These are phyloP conservation scores for Clonostachys chloroleuca DNA, from an alignment of 2,329 filamentous ascomycete species.

Conservation along the genomic window DNA sequence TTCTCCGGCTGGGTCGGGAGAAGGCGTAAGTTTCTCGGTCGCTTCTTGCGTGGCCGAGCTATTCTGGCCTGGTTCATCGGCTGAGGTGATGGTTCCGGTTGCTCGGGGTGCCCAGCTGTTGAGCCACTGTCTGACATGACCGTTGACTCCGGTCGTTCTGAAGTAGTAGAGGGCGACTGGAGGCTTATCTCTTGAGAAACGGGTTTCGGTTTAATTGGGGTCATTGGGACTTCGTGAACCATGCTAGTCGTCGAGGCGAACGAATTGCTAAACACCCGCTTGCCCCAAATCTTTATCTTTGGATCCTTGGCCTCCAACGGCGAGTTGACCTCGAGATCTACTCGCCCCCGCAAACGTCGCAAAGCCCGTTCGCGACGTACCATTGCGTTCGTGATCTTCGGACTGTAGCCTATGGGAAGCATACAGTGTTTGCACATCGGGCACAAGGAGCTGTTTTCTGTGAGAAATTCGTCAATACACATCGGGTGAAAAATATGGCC, in stretches of 20 bases:
- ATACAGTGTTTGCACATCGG: conserved; percentile 86
- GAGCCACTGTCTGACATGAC: not conserved
- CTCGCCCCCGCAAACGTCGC: conserved; percentile 51
- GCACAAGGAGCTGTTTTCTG: conserved; percentile 77
- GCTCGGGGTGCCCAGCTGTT: not conserved
- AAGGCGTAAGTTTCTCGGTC: conserved; percentile 20
- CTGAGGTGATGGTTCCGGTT: not conserved
- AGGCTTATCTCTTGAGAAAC: not conserved
- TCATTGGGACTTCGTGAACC: conserved; percentile 15
- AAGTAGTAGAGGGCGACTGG: not conserved
- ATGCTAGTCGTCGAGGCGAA: conserved; percentile 6
- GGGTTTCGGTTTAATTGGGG: conserved; percentile 9
- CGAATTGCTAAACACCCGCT: conserved; percentile 23
- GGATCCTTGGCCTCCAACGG: conserved; percentile 23
- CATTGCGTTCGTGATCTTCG: conserved; percentile 78
- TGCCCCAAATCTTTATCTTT: conserved; percentile 28
- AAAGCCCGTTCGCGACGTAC: conserved; percentile 75
- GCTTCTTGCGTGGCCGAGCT: conserved; percentile 15
- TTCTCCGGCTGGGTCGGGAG: conserved; percentile 31
- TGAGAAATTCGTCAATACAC: conserved; percentile 84
- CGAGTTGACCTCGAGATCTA: conserved; percentile 33
- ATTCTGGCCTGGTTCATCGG: conserved; percentile 4
- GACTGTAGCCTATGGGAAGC: conserved; percentile 63
- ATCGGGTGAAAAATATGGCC: conserved; percentile 90
- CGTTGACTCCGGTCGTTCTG: not conserved